Base-by-base conservation (phyloP, 139 green algal species). In the Trebouxia sp. region DNA sequence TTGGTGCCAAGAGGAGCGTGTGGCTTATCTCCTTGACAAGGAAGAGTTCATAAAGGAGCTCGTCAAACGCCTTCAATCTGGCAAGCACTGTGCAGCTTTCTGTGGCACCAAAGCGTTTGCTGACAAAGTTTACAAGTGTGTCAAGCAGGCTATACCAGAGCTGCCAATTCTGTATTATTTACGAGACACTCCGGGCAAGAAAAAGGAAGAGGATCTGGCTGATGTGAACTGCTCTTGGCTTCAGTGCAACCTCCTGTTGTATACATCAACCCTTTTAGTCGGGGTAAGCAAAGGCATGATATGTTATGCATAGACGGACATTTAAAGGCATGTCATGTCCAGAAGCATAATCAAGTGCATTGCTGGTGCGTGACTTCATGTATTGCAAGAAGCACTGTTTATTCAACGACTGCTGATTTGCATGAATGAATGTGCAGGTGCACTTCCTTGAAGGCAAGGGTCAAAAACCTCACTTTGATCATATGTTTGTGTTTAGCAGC, bases 401-500 rank as follows among this genome's bases (percentile, higher is more conserved):
- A 53, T 22, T 53, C 67, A 38, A 35, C 41, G 38, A 30, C 67
- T 53, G 41, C 22, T 76, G 38, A 35, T 48, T 55, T 56, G 41
- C 38, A 76, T 53, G 8, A 50, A 76, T 50, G 24, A 76, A 50
- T 28, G 15, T 76, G 38, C 66, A 76, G 67, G 67, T 76, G 67
- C 41, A 76, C 38, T 53, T 76, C 41, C 67, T 76, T 53, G 5
- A 50, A 76, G 67, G 38, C 41, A 55, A 76, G 22, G 39, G 39
- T 24, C 41, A 76, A 10, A 50, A 56, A 10, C 67, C 39, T 53
- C 67, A 76, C 67, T 76, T 75, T 48, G 65, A 75, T 48, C 65
- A 75, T 48, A 28, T 75, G 38, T 75, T 75, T 48, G 65, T 75
- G 41, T 76, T 39, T 53, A 76, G 67, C 67, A 76, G 67, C 67